These are phyloP conservation scores for Candida neerlandica DNA, from an alignment of 1,139 yeast genomes.

Conservation along the genomic window DNA sequence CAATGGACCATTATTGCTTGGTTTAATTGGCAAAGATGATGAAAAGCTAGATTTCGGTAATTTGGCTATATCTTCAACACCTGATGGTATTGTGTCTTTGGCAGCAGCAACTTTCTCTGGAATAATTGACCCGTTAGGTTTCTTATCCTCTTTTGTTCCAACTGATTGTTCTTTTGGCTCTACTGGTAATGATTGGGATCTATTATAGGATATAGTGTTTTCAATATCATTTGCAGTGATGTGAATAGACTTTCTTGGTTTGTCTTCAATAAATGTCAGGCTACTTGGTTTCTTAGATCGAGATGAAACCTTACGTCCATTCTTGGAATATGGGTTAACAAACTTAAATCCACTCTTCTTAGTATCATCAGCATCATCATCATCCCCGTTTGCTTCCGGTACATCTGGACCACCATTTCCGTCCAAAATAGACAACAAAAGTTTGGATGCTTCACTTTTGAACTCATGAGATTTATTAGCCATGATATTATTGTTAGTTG, in stretches of 20 bases:
- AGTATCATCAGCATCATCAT: slow-evolving; percentile 4
- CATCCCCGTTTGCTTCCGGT: slow-evolving; percentile 9
- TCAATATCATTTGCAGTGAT: slow-evolving; percentile 41
- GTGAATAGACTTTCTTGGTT: slow-evolving; percentile 5
- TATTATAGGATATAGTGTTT: slow-evolving; percentile 39
- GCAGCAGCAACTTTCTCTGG: background rate
- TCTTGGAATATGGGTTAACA: slow-evolving; percentile 16
- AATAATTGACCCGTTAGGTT: background rate
- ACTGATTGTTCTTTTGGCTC: slow-evolving; percentile 13
- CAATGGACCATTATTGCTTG: background rate
- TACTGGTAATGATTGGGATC: slow-evolving; percentile 29
- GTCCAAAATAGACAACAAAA: slow-evolving; percentile 64
- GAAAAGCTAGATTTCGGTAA: background rate
- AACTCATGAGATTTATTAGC: slow-evolving; percentile 9
- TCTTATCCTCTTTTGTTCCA: background rate
- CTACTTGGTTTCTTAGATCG: slow-evolving; percentile 6
- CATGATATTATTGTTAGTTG: background rate
- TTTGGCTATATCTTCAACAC: background rate
- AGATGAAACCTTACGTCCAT: slow-evolving; percentile 6
- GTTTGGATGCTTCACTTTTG: slow-evolving; percentile 66
- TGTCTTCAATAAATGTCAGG: slow-evolving; percentile 7
- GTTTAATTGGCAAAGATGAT: slow-evolving; percentile 4
- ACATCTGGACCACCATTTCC: slow-evolving; percentile 23
- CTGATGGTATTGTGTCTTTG: background rate
- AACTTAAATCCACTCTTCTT: slow-evolving; percentile 12